Percentiles rank a stretch among this genome's conserved stretches.
Evolutionary conservation across 2,329 filamentous ascomycete species (phyloP).

Genomic region (Onygenales sp.): DNA sequence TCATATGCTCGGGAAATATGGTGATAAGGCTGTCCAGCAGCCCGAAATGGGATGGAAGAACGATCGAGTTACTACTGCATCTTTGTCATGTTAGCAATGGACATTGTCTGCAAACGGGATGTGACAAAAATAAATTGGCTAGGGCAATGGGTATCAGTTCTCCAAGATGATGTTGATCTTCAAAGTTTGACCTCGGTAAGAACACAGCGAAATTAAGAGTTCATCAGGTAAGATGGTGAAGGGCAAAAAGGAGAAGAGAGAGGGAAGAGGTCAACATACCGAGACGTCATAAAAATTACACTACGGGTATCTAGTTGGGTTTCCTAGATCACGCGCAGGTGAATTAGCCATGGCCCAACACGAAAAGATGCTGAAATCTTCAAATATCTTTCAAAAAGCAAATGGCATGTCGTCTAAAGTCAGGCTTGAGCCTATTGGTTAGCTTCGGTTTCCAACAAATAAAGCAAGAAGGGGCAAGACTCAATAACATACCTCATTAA

Average conservation of each 20-base stretch:
- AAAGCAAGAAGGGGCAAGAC: background rate
- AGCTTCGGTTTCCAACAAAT: constrained; percentile 8
- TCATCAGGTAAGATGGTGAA: constrained; percentile 42
- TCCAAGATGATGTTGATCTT: constrained; percentile 57
- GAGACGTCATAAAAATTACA: background rate
- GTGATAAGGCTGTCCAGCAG: background rate
- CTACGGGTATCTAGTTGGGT: background rate
- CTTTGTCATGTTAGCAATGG: too few relatives aligned
- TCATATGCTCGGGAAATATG: too few relatives aligned
- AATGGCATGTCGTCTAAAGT: constrained; percentile 30
- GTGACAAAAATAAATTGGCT: background rate
- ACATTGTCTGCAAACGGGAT: background rate
- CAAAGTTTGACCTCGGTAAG: constrained; percentile 52
- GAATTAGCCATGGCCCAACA: constrained; percentile 18
- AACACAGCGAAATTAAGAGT: constrained; percentile 54
- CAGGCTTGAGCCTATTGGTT: constrained; percentile 24
- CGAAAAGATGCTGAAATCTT: constrained; percentile 14
- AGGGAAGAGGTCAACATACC: constrained; percentile 4
- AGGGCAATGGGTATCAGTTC: constrained; percentile 42
- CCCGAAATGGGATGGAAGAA: too few relatives aligned
- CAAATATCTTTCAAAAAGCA: constrained; percentile 11
- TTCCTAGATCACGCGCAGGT: constrained; percentile 14
- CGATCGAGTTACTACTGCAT: too few relatives aligned
- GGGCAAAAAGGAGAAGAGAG: constrained; percentile 8
- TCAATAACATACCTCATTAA: constrained; percentile 50